phyloP scores from a whole-genome alignment of 164 flowering plant genomes.

The Malania oleifera region DNA sequence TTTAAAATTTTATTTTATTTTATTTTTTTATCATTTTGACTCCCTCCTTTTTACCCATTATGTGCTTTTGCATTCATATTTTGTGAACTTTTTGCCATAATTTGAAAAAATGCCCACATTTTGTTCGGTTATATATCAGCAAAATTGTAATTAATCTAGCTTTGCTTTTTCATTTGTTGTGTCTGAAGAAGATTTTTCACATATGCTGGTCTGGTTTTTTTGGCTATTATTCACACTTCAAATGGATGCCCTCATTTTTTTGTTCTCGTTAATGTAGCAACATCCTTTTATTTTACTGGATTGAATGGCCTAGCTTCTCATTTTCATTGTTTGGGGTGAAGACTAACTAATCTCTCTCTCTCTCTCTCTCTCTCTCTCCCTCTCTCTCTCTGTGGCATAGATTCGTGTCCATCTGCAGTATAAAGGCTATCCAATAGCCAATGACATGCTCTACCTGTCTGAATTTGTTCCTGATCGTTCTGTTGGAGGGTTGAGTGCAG shows the following conservation, averaged over 20 bases:
- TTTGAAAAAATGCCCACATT: too few species aligned
- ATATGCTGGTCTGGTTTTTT: too few species aligned
- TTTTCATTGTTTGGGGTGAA: neutral
- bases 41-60: too few species aligned
- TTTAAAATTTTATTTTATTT: too few species aligned
- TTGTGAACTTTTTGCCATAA: neutral
- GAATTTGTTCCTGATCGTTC: constrained; percentile 37
- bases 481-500: constrained; percentile 41
- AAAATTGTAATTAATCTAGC: too few species aligned
- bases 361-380: neutral
- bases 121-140: too few species aligned
- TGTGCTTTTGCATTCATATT: neutral
- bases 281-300: neutral
- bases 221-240: too few species aligned
- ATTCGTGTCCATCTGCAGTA: constrained; percentile 84
- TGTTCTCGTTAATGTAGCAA: too few species aligned
- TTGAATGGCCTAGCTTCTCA: neutral
- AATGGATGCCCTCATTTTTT: too few species aligned
- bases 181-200: too few species aligned
- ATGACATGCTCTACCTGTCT: constrained; percentile 72
- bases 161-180: too few species aligned
- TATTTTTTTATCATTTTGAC: too few species aligned
- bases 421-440: constrained; percentile 88
- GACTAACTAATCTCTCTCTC: neutral
- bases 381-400: constrained; percentile 28